Evolutionary conservation across 1,284 basidiomycete genomes (phyloP).

Genomic region (Cystobasidium sp.): DNA sequence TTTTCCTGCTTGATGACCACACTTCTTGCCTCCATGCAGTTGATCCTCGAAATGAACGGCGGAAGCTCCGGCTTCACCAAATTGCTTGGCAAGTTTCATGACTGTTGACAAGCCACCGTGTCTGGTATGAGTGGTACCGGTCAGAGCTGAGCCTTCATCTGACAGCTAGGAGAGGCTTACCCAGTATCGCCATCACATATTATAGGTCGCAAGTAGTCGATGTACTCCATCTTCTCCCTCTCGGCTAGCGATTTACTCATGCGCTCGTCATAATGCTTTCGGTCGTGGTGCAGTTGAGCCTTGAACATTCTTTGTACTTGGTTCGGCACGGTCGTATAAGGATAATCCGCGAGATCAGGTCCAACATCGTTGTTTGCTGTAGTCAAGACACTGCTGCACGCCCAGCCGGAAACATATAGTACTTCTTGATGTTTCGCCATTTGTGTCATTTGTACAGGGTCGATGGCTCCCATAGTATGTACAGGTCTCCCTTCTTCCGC

Average conservation of each 20-base stretch:
- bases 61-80: conserved; percentile 86
- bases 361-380: conserved; percentile 95
- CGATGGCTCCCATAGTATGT: conserved; percentile 85
- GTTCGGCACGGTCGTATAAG: conserved; percentile 92
- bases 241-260: conserved; percentile 69
- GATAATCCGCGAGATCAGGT: conserved; percentile 95
- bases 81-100: conserved; percentile 93
- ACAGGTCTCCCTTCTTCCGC: conserved; percentile 70
- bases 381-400: conserved; percentile 80
- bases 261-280: conserved; percentile 83
- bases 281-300: conserved; percentile 82
- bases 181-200: conserved; percentile 94
- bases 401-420: conserved; percentile 96
- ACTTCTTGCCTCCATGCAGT: conserved; percentile 90
- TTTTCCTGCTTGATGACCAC: conserved; percentile 91
- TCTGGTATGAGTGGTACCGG: conserved; percentile 58
- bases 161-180: conserved; percentile 59
- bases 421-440: conserved; percentile 92
- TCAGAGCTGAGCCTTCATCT: background rate
- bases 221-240: conserved; percentile 66
- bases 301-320: conserved; percentile 84
- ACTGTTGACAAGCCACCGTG: conserved; percentile 92
- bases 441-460: conserved; percentile 93
- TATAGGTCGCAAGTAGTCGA: conserved; percentile 90
- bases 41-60: conserved; percentile 92